phyloP scores from a whole-genome alignment of 2,329 filamentous ascomycete genomes.

The Diaporthe sp. region DNA sequence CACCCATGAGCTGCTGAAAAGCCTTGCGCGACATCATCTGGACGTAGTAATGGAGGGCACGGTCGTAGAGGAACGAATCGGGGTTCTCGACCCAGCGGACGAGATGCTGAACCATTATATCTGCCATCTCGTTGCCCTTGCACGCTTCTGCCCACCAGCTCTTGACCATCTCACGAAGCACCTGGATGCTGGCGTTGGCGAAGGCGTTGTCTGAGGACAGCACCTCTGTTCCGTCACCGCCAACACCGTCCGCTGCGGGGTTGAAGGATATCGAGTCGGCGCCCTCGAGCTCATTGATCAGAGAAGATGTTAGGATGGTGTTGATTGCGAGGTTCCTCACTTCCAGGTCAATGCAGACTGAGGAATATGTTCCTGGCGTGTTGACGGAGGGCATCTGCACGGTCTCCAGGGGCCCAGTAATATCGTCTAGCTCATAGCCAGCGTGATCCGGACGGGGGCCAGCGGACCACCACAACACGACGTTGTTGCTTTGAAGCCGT shows the following conservation, averaged over 20 bases:
- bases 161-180: conserved; percentile 98
- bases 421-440: conserved; percentile 93
- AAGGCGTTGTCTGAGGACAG: conserved; percentile 92
- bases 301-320: conserved; percentile 94
- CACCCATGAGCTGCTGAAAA: conserved; percentile 95
- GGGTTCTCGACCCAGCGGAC: conserved; percentile 97
- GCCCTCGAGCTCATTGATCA: conserved; percentile 97
- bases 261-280: conserved; percentile 90
- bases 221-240: conserved; percentile 75
- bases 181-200: conserved; percentile 89
- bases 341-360: conserved; percentile 95
- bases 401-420: conserved; percentile 84
- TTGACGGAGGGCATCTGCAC: conserved; percentile 95
- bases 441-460: conserved; percentile 92
- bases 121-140: conserved; percentile 91
- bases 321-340: conserved; percentile 97
- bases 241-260: conserved; percentile 74
- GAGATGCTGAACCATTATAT: conserved; percentile 96
- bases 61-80: conserved; percentile 94
- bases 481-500: conserved; percentile 88
- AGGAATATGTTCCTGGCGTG: conserved; percentile 92
- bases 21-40: conserved; percentile 99
- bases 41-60: conserved; percentile 94
- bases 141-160: conserved; percentile 98
- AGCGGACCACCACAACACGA: conserved; percentile 97